Percentiles rank a stretch among this genome's conserved stretches.
These are phyloP conservation scores for Paragyromitra xinjiangensis DNA, from an alignment of 495 filamentous ascomycete species.

Conservation along the genomic window DNA sequence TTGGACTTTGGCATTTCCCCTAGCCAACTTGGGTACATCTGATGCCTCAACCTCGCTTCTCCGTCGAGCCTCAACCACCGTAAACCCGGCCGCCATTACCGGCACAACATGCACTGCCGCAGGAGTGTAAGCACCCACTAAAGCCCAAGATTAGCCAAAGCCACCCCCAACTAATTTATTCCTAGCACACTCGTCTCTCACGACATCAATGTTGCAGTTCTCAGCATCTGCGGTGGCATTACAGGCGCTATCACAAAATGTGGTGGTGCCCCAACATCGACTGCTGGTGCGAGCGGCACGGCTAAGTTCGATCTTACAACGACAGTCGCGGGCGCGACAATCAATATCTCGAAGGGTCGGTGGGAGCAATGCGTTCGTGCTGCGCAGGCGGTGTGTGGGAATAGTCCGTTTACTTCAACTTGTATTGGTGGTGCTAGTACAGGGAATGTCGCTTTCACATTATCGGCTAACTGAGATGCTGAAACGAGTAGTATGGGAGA, in stretches of 20 bases:
- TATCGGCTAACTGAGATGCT: conserved; percentile 50
- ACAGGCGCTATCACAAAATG: conserved; percentile 62
- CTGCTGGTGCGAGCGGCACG: conserved; percentile 61
- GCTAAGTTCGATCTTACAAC: conserved; percentile 62
- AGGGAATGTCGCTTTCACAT: conserved; percentile 63
- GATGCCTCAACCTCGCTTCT: not conserved
- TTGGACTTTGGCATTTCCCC: not conserved
- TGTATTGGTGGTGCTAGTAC: conserved; percentile 64
- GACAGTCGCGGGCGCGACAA: conserved; percentile 59
- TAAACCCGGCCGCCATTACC: conserved; percentile 31
- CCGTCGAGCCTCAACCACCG: conserved; percentile 26
- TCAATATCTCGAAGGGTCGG: conserved; percentile 63
- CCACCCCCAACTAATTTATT: not conserved
- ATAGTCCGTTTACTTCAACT: conserved; percentile 59
- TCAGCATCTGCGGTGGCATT: conserved; percentile 66
- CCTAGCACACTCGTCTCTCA: conserved; percentile 64
- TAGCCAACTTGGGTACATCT: not conserved
- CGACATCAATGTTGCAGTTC: conserved; percentile 65
- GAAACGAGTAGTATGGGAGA: not conserved
- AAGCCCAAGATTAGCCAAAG: not conserved
- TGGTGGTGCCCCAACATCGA: conserved; percentile 58
- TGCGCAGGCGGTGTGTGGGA: conserved; percentile 61
- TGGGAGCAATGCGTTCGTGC: conserved; percentile 66
- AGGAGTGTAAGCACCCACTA: conserved; percentile 18
- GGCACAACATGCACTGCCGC: conserved; percentile 35